Evolutionary conservation across 1,139 yeast species (phyloP).

Genomic region (Hansenula anomala): DNA sequence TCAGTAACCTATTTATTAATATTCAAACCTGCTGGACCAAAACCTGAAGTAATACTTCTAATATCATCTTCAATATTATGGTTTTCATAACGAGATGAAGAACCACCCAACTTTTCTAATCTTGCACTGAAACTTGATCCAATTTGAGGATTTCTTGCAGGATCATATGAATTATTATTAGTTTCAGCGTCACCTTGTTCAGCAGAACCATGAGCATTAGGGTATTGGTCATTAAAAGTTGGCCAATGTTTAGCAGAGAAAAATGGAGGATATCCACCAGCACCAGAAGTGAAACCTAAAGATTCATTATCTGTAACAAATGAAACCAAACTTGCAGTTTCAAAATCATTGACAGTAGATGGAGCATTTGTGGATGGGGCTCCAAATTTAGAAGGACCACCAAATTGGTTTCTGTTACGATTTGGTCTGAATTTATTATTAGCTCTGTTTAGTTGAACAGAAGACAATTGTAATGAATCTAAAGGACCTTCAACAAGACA

Average conservation of each 20-base stretch:
- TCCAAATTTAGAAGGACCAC: conserved; percentile 10
- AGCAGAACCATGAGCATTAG: conserved; percentile 1
- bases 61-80: conserved; percentile 42
- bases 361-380: conserved; percentile 18
- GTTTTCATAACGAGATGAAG: conserved; percentile 23
- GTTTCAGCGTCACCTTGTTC: conserved; percentile 11
- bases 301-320: conserved; percentile 32
- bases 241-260: conserved; percentile 36
- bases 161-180: conserved; percentile 11
- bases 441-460: conserved; percentile 50
- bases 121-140: conserved; percentile 41
- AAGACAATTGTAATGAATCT: conserved; percentile 70
- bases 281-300: conserved; percentile 12
- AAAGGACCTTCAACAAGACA: conserved; percentile 91
- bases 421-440: conserved; percentile 12
- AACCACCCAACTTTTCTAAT: conserved; percentile 30
- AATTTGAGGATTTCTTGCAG: conserved; percentile 19
- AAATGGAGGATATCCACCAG: conserved; percentile 24
- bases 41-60: conserved; percentile 40
- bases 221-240: conserved; percentile 23
- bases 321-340: conserved; percentile 45
- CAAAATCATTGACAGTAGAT: conserved; percentile 32
- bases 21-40: conserved; percentile 31
- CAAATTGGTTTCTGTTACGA: conserved; percentile 7
- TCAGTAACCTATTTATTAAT: neutral